Base-by-base conservation (phyloP, 148 eudicot genomes). In the Dianthus caryophyllus region DNA sequence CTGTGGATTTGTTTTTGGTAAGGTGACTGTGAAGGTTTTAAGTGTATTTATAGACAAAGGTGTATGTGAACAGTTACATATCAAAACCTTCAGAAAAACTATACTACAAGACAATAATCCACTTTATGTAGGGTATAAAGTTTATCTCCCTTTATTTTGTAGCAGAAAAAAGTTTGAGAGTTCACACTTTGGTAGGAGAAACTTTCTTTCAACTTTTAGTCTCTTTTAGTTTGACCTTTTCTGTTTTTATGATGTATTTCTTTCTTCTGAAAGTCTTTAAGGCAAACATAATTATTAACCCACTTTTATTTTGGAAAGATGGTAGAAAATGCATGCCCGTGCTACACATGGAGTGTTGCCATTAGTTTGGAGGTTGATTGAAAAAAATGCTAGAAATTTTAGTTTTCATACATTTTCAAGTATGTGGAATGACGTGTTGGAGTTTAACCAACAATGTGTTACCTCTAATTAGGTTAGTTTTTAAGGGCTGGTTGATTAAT, bases 11-110 rank as follows among this genome's bases (percentile, higher is more conserved):
- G 67, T 56, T 50, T 76, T 71, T 41, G 56, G 63, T 38, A 71
- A 14, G 30, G 39, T 38, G n/a, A 41, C 57, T 31, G 58, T 22
- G 18, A 25, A 26, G 64, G 52, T 26, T 39, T n/a, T 58, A 54
- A 53, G 72, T 76, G 64, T 76, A 76, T 71, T 71, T 71, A 76
- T 76, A 71, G 68, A 61, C 67, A 56, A 70, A 21, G 41, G 59
- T 26, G 16, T 69, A 31, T 8, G 8, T 33, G 38, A 33, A 33
- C 7, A 7, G 38, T 12, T 4, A 51, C 36, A 24, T 73, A 33
- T 16, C 44, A 46, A 11, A 22, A 25, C 5, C 36, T 22, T 15
- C 9, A 66, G 59, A 22, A 38, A 36, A 65, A 67, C 50, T 59
- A n/a, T 63, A 46, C 52, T 54, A 63, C 14, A 69, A 6, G 78